A percentile compares a stretch with the other conserved stretches of the same genome.
Conservation (phyloP, 2,329 filamentous ascomycete species). For the Chaetomium strumarium region DNA sequence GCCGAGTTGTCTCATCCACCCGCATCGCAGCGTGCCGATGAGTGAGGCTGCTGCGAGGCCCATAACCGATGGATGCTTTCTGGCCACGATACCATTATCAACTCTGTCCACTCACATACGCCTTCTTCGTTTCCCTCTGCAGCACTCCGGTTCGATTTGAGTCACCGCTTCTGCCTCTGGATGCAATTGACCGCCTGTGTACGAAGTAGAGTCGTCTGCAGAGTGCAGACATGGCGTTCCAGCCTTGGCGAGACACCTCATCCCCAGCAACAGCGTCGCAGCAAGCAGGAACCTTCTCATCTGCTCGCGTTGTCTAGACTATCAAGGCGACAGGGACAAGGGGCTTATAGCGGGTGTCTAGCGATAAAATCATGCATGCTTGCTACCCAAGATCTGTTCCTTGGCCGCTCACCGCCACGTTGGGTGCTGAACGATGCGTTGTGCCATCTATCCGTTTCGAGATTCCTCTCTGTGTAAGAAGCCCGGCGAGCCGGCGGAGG, state of each 20-base stretch:
- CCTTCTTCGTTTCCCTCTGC: slow-evolving; percentile 4
- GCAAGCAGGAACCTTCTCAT: slow-evolving; percentile 6
- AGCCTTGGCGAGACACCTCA: background rate
- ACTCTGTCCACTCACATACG: slow-evolving; percentile 1
- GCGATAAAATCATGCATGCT: slow-evolving; percentile 26
- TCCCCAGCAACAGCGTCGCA: background rate
- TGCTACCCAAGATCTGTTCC: slow-evolving; percentile 28
- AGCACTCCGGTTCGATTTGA: background rate
- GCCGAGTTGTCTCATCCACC: slow-evolving; percentile 9
- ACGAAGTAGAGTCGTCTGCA: slow-evolving; percentile 4
- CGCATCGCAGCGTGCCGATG: background rate
- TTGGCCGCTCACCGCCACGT: slow-evolving; percentile 29
- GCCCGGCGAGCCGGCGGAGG: too few relatives aligned
- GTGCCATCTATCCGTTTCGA: slow-evolving; percentile 13
- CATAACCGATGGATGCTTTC: slow-evolving; percentile 2
- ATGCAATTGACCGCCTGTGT: slow-evolving; percentile 17
- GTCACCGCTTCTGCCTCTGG: background rate
- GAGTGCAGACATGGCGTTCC: slow-evolving; percentile 2
- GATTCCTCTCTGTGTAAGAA: slow-evolving; percentile 12
- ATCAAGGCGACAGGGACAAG: slow-evolving; percentile 22
- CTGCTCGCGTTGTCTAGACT: background rate
- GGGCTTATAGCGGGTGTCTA: slow-evolving; percentile 18
- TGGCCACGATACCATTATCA: slow-evolving; percentile 9
- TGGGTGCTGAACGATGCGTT: slow-evolving; percentile 21
- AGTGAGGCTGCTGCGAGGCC: slow-evolving; percentile 9